These are phyloP conservation scores for Tulasnella sp. DNA, from an alignment of 768 basidiomycete species.

Conservation along the genomic window DNA sequence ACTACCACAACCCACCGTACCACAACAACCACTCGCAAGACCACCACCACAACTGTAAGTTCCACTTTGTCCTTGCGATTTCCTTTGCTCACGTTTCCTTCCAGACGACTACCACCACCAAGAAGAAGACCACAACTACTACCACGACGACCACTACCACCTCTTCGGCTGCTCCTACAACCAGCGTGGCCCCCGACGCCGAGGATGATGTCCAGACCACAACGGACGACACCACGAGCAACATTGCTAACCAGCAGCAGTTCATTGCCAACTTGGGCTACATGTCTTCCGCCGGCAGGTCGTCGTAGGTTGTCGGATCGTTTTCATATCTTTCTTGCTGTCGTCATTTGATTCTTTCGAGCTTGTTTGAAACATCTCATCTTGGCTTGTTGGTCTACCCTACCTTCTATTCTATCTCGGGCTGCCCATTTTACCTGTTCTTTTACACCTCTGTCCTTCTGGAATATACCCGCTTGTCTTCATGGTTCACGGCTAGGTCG, in stretches of 20 bases:
- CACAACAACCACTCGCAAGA: conserved; percentile 19
- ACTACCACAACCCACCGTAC: conserved; percentile 18
- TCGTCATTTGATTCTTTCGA: background rate
- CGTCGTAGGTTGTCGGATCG: background rate
- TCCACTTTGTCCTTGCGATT: background rate
- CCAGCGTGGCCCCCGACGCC: background rate
- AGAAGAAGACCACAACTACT: background rate
- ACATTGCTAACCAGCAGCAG: conserved; percentile 16
- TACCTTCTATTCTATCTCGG: background rate
- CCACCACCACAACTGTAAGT: background rate
- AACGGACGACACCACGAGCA: background rate
- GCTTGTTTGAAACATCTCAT: conserved; percentile 5
- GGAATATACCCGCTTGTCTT: conserved; percentile 8
- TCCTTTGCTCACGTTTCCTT: background rate
- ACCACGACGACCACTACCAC: background rate
- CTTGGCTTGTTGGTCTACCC: background rate
- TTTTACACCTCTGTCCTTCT: background rate
- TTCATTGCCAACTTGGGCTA: background rate
- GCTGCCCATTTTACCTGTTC: background rate
- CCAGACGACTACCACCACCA: background rate
- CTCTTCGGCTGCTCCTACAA: background rate
- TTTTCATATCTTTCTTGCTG: background rate
- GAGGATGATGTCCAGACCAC: background rate
- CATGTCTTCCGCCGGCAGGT: conserved; percentile 8
- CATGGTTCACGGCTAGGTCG: background rate